Conservation (phyloP, 2,329 filamentous ascomycete genomes). For the Botrytis elliptica region DNA sequence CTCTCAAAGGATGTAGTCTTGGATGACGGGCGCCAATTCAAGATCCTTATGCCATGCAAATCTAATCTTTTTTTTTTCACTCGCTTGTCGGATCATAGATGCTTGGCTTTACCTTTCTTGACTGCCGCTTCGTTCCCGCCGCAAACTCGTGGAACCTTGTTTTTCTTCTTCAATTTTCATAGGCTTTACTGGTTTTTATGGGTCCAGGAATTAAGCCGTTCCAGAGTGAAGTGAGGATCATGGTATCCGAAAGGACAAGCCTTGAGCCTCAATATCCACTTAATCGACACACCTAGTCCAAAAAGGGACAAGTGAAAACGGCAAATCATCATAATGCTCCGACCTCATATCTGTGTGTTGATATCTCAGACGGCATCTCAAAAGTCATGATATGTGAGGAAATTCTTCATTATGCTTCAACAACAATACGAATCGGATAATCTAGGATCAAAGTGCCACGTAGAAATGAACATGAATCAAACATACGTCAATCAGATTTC, state of each 20-base stretch:
- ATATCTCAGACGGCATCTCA: conserved; percentile 1
- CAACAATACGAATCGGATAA: neutral
- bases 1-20: neutral
- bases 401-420: neutral
- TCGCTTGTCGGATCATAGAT: conserved; percentile 3
- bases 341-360: neutral
- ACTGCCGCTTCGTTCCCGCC: conserved; percentile 12
- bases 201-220: neutral
- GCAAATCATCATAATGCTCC: conserved; percentile 5
- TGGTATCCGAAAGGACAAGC: neutral
- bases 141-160: neutral
- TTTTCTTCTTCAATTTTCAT: neutral
- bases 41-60: neutral
- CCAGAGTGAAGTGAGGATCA: neutral
- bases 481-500: neutral
- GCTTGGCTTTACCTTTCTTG: neutral
- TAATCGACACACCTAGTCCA: neutral
- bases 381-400: neutral
- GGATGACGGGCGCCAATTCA: conserved; percentile 3
- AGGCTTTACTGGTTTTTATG: neutral
- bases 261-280: conserved; percentile 13
- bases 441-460: neutral
- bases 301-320: neutral
- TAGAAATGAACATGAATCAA: neutral
- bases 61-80: neutral